Evolutionary conservation across 768 basidiomycete genomes (phyloP), one percentile per base, ranked within the genome.

Genomic region (Artomyces pyxidatus): DNA sequence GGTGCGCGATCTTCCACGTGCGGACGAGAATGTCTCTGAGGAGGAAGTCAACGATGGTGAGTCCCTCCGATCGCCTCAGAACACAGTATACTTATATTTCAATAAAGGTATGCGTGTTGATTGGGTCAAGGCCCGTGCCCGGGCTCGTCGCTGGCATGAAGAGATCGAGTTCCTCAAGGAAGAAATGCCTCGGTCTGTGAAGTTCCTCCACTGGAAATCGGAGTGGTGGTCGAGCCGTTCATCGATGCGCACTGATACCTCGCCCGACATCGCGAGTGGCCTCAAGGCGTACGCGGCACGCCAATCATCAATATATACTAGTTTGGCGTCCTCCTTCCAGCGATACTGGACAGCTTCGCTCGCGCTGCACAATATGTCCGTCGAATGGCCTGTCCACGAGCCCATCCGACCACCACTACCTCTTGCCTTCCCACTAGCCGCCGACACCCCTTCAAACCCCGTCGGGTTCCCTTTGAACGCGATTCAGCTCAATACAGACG

Each of bases 71-170:
- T n/a, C n/a, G n/a, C n/a, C 21, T n/a, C 21, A 3, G 12, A n/a
- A 6, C 12, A 21, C 3, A 14, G 25, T 5, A 6, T 40, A 5
- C 21, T 12, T 17, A n/a, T 22, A 40, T n/a, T n/a, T 11, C 9
- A 40, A 11, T 16, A 19, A 11, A 58, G 56, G 50, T 37, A 35
- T 58, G 17, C 58, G 55, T 4, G 57, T 19, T 14, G 61, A 65
- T 27, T 66, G 62, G 62, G 40, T 44, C 1, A 66, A 65, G 47
- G 51, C 56, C 1, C 51, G 42, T 0, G 58, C 61, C 0, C 47
- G 62, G 22, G 58, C 52, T 3, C 41, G 52, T 16, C 52, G 63
- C 1, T 63, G 60, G 61, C 22, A 49, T 12, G 65, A 66, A 32
- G 63, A 65, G 29, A 37, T 62, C 12, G 23, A 41, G 3, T 41